A percentile compares a stretch with the other conserved stretches of the same genome.
Evolutionary conservation across 169 alveolate species (phyloP).

Genomic region (Plasmodium inui): DNA sequence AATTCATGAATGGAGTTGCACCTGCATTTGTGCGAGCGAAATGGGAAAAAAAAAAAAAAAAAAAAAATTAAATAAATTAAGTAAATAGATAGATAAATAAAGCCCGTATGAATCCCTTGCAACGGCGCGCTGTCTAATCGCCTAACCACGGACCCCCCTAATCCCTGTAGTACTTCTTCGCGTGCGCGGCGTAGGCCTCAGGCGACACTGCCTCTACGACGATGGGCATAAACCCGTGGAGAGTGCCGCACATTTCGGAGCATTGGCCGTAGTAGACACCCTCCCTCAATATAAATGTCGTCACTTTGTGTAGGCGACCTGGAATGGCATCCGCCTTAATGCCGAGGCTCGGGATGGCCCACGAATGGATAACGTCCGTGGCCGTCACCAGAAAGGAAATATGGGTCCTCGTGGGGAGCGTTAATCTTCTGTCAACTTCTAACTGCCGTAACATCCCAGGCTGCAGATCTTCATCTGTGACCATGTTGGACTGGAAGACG

Average conservation of each 20-base stretch:
- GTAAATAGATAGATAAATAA: too few relatives aligned
- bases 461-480: conserved; percentile 85
- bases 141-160: neutral
- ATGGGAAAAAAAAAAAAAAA: neutral
- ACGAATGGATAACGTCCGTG: conserved; percentile 88
- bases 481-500: conserved; percentile 85
- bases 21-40: neutral
- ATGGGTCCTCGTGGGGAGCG: conserved; percentile 92
- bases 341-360: conserved; percentile 90
- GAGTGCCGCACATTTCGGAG: conserved; percentile 93
- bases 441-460: conserved; percentile 91
- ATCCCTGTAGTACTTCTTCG: conserved; percentile 92
- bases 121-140: neutral
- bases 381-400: conserved; percentile 90
- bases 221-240: conserved; percentile 94
- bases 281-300: conserved; percentile 92
- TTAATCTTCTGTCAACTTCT: conserved; percentile 91
- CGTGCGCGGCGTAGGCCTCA: conserved; percentile 94
- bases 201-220: conserved; percentile 92
- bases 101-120: neutral
- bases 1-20: neutral
- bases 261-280: conserved; percentile 95
- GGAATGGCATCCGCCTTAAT: conserved; percentile 94
- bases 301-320: conserved; percentile 88
- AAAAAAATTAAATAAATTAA: neutral